A percentile compares a stretch with the other conserved stretches of the same genome.
These are phyloP conservation scores for Venturia effusa DNA, from an alignment of 2,329 filamentous ascomycete species.

Conservation along the genomic window DNA sequence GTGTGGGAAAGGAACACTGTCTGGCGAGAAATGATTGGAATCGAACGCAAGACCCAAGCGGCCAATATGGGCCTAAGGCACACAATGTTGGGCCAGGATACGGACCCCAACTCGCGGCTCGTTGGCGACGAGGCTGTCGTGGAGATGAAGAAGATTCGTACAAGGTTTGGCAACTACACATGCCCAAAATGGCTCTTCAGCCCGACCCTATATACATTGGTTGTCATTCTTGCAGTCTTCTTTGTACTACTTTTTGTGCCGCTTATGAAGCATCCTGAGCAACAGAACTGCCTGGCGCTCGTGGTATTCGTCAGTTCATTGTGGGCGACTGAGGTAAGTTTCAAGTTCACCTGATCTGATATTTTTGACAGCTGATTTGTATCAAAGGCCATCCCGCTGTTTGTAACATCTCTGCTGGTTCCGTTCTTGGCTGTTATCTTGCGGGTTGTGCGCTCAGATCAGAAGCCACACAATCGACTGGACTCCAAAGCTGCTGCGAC, in stretches of 20 bases:
- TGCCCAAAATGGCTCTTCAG: conserved; percentile 77
- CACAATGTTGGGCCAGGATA: conserved; percentile 67
- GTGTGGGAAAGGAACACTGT: conserved; percentile 99
- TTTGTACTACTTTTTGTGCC: conserved; percentile 61
- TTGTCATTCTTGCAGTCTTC: conserved; percentile 64
- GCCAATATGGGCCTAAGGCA: conserved; percentile 73
- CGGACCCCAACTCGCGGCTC: conserved; percentile 57
- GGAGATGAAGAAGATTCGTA: conserved; percentile 58
- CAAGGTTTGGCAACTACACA: conserved; percentile 66
- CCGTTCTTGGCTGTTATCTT: conserved; percentile 87
- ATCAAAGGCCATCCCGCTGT: conserved; percentile 75
- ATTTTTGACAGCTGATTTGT: conserved; percentile 15
- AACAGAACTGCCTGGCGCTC: conserved; percentile 93
- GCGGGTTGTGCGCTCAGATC: conserved; percentile 69
- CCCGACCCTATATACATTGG: conserved; percentile 65
- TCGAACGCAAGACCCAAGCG: conserved; percentile 89
- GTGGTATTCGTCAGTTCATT: conserved; percentile 85
- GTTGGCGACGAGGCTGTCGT: conserved; percentile 73
- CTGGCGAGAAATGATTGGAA: conserved; percentile 97
- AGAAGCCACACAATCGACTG: conserved; percentile 57
- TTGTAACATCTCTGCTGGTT: conserved; percentile 88
- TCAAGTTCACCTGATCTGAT: conserved; percentile 7
- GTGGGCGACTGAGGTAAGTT: conserved; percentile 81
- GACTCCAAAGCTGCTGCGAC: conserved; percentile 69
- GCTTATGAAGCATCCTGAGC: conserved; percentile 76